These are phyloP conservation scores for Mycosphaerelloides madeirae DNA, from an alignment of 2,329 filamentous ascomycete genomes.

Conservation along the genomic window DNA sequence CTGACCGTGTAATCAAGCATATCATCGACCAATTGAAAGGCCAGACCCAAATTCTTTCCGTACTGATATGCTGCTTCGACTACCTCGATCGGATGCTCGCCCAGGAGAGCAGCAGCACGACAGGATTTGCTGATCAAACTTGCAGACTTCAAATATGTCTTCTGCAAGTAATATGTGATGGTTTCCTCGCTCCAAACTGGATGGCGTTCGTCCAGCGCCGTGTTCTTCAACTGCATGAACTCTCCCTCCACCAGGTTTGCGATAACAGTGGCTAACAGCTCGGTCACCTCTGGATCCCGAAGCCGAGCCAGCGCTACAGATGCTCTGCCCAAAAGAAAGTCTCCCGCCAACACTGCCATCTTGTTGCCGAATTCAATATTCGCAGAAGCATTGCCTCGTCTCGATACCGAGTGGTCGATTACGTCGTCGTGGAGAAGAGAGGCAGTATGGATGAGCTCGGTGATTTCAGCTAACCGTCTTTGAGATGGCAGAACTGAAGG, in stretches of 20 bases:
- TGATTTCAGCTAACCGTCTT: slow-evolving; percentile 88
- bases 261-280: slow-evolving; percentile 91
- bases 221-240: slow-evolving; percentile 99
- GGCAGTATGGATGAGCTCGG: slow-evolving; percentile 94
- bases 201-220: slow-evolving; percentile 76
- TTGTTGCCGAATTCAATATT: slow-evolving; percentile 98
- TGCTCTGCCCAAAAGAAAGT: slow-evolving; percentile 87
- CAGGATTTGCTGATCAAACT: slow-evolving; percentile 95
- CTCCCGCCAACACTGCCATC: slow-evolving; percentile 96
- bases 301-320: slow-evolving; percentile 89
- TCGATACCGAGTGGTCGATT: slow-evolving; percentile 83
- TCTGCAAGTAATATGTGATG: slow-evolving; percentile 89
- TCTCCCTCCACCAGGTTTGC: slow-evolving; percentile 97
- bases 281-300: slow-evolving; percentile 88
- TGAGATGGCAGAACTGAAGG: slow-evolving; percentile 85
- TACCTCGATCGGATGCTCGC: slow-evolving; percentile 68
- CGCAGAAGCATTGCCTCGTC: slow-evolving; percentile 78
- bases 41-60: slow-evolving; percentile 86
- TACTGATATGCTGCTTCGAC: slow-evolving; percentile 90
- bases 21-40: slow-evolving; percentile 96
- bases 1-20: slow-evolving; percentile 94
- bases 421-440: slow-evolving; percentile 97
- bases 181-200: slow-evolving; percentile 85
- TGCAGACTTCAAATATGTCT: slow-evolving; percentile 96
- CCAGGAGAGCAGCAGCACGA: slow-evolving; percentile 80